Evolutionary conservation across 768 basidiomycete genomes (phyloP).

Genomic region (Tephrocybe sp.): DNA sequence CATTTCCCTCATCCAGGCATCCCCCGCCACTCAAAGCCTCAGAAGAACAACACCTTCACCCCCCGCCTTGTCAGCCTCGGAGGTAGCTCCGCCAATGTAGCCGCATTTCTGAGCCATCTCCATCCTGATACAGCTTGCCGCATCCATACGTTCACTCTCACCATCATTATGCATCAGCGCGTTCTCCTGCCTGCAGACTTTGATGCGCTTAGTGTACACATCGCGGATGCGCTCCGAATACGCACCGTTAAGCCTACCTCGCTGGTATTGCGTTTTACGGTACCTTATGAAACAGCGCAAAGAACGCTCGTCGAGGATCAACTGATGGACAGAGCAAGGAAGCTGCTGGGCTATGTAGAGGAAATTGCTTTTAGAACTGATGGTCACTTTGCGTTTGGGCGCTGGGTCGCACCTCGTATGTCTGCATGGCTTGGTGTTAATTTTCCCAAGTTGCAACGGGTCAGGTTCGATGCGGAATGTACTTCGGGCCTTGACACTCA

Average conservation of each 20-base stretch:
- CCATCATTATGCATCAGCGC: slow-evolving; percentile 19
- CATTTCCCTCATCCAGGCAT: slow-evolving; percentile 7
- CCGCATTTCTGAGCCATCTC: slow-evolving; percentile 14
- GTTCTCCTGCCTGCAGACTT: slow-evolving; percentile 16
- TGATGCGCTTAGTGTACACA: slow-evolving; percentile 10
- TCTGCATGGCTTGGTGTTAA: slow-evolving; percentile 18
- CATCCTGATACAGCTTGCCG: slow-evolving; percentile 6
- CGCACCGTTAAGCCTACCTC: background rate
- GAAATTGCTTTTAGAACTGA: slow-evolving; percentile 18
- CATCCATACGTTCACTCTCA: slow-evolving; percentile 13
- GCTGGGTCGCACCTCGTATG: slow-evolving; percentile 18
- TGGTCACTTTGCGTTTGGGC: slow-evolving; percentile 18
- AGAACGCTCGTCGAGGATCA: background rate
- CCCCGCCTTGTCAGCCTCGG: slow-evolving; percentile 18
- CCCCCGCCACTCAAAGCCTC: background rate
- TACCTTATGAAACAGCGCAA: slow-evolving; percentile 11
- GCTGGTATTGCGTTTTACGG: slow-evolving; percentile 16
- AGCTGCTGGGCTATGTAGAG: slow-evolving; percentile 5
- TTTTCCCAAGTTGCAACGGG: slow-evolving; percentile 15
- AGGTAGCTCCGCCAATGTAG: slow-evolving; percentile 17
- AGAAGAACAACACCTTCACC: slow-evolving; percentile 9
- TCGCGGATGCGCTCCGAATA: slow-evolving; percentile 4
- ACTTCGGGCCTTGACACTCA: slow-evolving; percentile 1
- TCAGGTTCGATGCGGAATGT: slow-evolving; percentile 17
- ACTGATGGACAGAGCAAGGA: too few relatives aligned